Base-by-base conservation (phyloP, 2,329 filamentous ascomycete species). In the Pestalotiopsis sp. region DNA sequence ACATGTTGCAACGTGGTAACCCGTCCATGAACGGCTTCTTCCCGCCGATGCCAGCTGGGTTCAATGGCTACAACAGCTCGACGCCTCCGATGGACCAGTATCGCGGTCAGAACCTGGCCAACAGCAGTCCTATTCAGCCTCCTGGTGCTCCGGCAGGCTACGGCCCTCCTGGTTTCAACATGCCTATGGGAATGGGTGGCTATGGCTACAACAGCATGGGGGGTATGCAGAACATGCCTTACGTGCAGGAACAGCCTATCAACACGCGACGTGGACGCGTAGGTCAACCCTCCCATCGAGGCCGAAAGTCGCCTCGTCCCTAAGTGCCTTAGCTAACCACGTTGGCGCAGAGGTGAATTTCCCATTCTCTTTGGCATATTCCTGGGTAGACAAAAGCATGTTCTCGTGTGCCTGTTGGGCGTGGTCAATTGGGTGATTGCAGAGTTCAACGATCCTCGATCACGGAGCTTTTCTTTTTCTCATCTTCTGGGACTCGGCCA, bases 251-350 rank as follows among this genome's bases (percentile, higher is more conserved):
- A 75, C 86, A 88, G 73, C 86, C 87, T 73, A 83, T 82, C 72
- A 88, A 87, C 77, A 77, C 81, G 71, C 82, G 88, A 78, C 86
- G 88, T 73, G 88, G 88, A 79, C 86, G 88, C 76, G 87, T 89
- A 85, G 82, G 87, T 79, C 77, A 79, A 76, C 76, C 79, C 76
- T 75, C 75, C 69, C 77, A 76, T 60, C 72, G 72, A 69, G 73
- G 78, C 67, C 77, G 79, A 70, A 75, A 75, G 72, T 77, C 76
- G 66, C 76, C 76, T 74, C 76, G 75, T 69, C 72, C 75, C 27
- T 77, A 63, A 73, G 68, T 31, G 65, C 68, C 70, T 70, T 68
- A 72, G 69, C 77, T 78, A 74, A 77, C 71, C 69, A 65, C 67
- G 72, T 64, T 66, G 62, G 62, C 71, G 68, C 74, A 77, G 77